Conservation (phyloP, 2,329 filamentous ascomycete species). For the Ophiostoma ulmi region DNA sequence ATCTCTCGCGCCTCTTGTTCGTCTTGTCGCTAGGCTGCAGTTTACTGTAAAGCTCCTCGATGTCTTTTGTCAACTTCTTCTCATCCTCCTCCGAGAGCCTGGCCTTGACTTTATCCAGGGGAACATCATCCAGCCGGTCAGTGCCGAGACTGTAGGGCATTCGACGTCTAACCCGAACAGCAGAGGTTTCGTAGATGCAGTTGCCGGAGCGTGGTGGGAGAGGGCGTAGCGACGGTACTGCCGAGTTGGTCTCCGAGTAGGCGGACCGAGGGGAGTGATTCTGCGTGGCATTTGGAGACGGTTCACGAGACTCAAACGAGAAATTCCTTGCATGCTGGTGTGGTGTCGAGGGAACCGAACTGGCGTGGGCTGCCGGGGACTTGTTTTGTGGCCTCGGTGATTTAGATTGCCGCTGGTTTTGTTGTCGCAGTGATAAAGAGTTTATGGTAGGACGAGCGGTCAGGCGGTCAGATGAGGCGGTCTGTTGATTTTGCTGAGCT, state of each 20-base stretch:
- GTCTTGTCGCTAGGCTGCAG: slow-evolving; percentile 78
- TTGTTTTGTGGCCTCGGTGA: slow-evolving; percentile 30
- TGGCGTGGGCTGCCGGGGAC: slow-evolving; percentile 56
- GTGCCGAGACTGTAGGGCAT: slow-evolving; percentile 91
- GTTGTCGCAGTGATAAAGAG: slow-evolving; percentile 26
- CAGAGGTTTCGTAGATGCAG: slow-evolving; percentile 85
- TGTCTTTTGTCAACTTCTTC: slow-evolving; percentile 69
- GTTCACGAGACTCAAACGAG: slow-evolving; percentile 69
- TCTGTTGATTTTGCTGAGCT: slow-evolving; percentile 12
- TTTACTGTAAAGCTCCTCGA: slow-evolving; percentile 76
- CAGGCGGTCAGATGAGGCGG: slow-evolving; percentile 20
- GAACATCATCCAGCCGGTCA: slow-evolving; percentile 67
- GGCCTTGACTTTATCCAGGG: slow-evolving; percentile 66
- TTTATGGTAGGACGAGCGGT: slow-evolving; percentile 10
- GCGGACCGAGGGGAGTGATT: slow-evolving; percentile 85
- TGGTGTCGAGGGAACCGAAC: slow-evolving; percentile 87
- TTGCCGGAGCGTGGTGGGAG: slow-evolving; percentile 54
- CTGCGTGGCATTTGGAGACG: slow-evolving; percentile 70
- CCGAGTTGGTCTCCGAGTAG: slow-evolving; percentile 80
- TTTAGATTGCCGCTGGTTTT: slow-evolving; percentile 31
- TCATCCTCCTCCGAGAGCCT: slow-evolving; percentile 68
- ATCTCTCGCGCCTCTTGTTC: slow-evolving; percentile 65
- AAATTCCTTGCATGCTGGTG: slow-evolving; percentile 82
- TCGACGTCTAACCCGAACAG: slow-evolving; percentile 73
- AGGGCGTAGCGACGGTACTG: slow-evolving; percentile 62